phyloP scores from a whole-genome alignment of 2,329 filamentous ascomycete species.

The Pyricularia sp. region DNA sequence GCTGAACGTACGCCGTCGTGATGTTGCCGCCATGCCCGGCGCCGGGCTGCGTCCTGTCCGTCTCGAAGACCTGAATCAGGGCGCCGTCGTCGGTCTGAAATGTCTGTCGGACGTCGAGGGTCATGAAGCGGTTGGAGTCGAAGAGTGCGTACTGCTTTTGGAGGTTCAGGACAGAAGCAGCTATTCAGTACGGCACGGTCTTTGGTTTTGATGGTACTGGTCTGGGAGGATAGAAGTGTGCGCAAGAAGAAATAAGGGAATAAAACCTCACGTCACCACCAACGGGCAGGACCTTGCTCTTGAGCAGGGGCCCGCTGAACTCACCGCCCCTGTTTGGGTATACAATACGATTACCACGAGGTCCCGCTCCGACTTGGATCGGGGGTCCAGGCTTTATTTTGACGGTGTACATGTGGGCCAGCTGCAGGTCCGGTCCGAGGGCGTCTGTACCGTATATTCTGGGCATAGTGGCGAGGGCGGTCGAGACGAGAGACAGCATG shows the following conservation, averaged over 20 bases:
- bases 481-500: background rate
- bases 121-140: slow-evolving; percentile 1
- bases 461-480: background rate
- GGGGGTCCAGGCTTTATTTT: background rate
- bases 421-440: background rate
- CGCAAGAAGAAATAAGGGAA: background rate
- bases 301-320: background rate
- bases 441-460: background rate
- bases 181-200: background rate
- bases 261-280: background rate
- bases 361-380: background rate
- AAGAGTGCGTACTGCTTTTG: background rate
- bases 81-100: slow-evolving; percentile 5
- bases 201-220: background rate
- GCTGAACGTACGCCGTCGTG: background rate
- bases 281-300: background rate
- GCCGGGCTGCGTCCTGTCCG: background rate
- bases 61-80: slow-evolving; percentile 1
- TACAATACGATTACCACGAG: background rate
- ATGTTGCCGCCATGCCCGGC: background rate
- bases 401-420: slow-evolving; percentile 3
- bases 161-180: background rate
- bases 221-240: background rate
- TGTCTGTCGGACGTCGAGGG: slow-evolving; percentile 4
- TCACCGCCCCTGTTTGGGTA: background rate